Percentiles rank a stretch among this genome's conserved stretches.
Conservation (phyloP, 331 rosid species). For the Malus hybrid region DNA sequence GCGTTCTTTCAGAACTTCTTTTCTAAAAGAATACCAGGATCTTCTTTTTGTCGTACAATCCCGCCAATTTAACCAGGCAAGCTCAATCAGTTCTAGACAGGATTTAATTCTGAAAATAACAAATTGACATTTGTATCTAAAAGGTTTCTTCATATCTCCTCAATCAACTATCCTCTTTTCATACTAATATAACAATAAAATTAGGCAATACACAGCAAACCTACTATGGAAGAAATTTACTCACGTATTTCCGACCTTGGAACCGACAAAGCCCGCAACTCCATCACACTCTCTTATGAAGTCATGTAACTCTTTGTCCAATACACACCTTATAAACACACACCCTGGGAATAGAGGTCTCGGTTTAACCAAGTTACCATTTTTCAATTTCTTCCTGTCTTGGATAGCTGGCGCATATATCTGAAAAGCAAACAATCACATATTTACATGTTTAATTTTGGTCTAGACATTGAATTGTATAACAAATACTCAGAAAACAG, state of each 20-base stretch:
- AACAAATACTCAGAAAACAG: neutral
- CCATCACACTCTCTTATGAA: constrained; percentile 63
- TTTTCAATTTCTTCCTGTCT: constrained; percentile 60
- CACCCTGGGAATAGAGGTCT: constrained; percentile 73
- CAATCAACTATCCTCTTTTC: neutral
- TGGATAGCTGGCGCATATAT: constrained; percentile 62
- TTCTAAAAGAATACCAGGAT: neutral
- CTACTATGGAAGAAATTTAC: constrained; percentile 12
- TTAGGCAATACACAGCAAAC: neutral
- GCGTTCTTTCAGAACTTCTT: neutral
- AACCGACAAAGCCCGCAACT: constrained; percentile 80
- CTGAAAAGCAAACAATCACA: constrained; percentile 29
- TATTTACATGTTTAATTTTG: neutral
- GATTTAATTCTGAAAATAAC: neutral
- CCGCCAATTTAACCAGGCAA: neutral
- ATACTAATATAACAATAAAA: neutral
- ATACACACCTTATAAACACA: constrained; percentile 56
- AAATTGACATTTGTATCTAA: neutral
- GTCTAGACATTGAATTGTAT: neutral
- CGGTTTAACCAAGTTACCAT: constrained; percentile 52
- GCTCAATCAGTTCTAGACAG: neutral
- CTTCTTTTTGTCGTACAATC: neutral
- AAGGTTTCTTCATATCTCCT: neutral
- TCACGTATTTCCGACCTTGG: constrained; percentile 84
- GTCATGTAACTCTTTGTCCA: constrained; percentile 85